Base-by-base conservation (phyloP, 2,329 filamentous ascomycete species). In the Epichloe gansuensis region DNA sequence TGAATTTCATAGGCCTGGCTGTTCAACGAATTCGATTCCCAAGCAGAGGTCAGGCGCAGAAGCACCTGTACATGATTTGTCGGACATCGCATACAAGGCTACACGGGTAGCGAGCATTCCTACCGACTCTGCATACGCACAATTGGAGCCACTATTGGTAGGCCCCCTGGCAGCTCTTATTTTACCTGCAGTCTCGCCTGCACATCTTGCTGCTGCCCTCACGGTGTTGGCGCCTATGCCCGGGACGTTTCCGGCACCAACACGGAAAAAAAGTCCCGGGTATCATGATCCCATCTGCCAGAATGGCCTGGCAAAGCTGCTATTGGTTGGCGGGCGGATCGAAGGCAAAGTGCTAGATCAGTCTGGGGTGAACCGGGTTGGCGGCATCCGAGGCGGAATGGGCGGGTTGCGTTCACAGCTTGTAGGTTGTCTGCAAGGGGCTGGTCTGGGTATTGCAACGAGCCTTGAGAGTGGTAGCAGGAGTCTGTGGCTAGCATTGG, bases 401-500 rank as follows among this genome's bases (percentile, higher is more conserved):
- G 84, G 89, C 40, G 86, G 87, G 4, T 73, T 98, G 62, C 78
- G 89, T 58, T 84, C 82, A 47, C 87, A 95, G 72, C 75, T 98
- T 55, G 83, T 97, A 50, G 73, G 74, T 56, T 79, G 95, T 71
- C 75, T 98, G 66, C 86, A 93, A 70, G 81, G 82, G 56, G 80
- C 88, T 56, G 89, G 90, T 41, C 78, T 88, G 52, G 82, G 84
- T 53, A 69, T 98, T 51, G 87, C 89, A 25, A 82, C 71, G 57
- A 78, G 83, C n/a, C 71, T 98, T 60, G 89, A 95, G 66, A 82
- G 86, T 51, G 81, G 87, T 47, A 77, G 84, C 54, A 88, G 84
- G 75, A 90, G 80, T 64, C 65, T 98, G 60, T 97, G 91, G 76
- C 76, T 95, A 56, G 88, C 91, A 12, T 73, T 98, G 61, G 91